Base-by-base conservation (phyloP, 176 grass and related monocot genomes). In the Carex myosuroides region DNA sequence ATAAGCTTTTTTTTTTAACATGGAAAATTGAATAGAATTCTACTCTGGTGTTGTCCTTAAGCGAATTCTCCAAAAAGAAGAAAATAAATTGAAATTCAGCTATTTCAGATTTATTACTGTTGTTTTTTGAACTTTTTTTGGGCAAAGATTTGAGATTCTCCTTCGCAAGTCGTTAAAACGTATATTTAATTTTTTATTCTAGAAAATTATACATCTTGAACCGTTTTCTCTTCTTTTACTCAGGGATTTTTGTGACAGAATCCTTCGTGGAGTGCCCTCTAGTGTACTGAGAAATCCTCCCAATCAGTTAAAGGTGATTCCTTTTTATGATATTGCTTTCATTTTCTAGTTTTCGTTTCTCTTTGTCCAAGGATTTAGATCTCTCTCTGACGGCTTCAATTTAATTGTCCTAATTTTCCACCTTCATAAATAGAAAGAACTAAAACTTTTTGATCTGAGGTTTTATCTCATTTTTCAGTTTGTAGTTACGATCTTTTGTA, bases 291-390 rank as follows among this genome's bases (percentile, higher is more conserved):
- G 61, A 67, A 83, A 83, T 50, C 33, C 3, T 52, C 46, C 12
- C 6, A 82, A 50, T 67, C 50, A 32, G 39, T 68, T 68, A 50
- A 83, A 83, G 61, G 81, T 83, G 41, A 11, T 75, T 20, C 41
- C 18, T 26, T 75, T 75, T 26, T 74, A 4, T 54, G 21, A 29
- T 63, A n/a, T 13, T 66, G 16, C 44, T 83, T 67, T 32, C 30
- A 37, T 35, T 62, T 83, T 83, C 37, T 32, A 3, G 17, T 20
- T 63, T 81, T 44, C 17, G 63, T 62, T 57, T 44, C 3, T 67
- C 37, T 81, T 12, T 53, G 18, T 52, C 6, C 41, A 55, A 78
- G 22, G 81, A 50, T 83, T 69, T 83, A 32, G 61, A 83, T 83
- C 81, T 69, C 64, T 53, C 48, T 83, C 46, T 26, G 37, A 29